Conservation (phyloP, 495 filamentous ascomycete species). For the Tuber calosporum region DNA sequence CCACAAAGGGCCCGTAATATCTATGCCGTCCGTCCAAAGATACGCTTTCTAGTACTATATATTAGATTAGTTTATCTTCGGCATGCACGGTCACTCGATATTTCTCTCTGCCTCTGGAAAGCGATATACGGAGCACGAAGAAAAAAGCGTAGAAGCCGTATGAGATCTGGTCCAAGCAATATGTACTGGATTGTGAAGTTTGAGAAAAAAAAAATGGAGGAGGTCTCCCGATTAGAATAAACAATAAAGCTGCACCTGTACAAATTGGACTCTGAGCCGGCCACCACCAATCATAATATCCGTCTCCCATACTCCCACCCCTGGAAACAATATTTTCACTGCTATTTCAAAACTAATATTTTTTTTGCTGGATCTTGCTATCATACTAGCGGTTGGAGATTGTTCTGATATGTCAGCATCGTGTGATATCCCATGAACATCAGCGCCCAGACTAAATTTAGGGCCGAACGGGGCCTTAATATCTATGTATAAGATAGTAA, state of each 20-base stretch:
- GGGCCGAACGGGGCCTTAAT: too few species aligned
- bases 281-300: not conserved
- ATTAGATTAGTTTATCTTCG: not conserved
- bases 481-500: not conserved
- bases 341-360: not conserved
- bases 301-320: not conserved
- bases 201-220: not conserved
- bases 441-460: not conserved
- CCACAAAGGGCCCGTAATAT: not conserved
- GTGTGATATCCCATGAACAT: not conserved
- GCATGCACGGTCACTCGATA: not conserved
- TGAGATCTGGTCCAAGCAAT: not conserved
- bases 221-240: not conserved
- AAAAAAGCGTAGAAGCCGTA: not conserved
- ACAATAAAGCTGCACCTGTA: not conserved
- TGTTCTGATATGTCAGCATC: not conserved
- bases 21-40: too few species aligned
- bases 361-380: not conserved
- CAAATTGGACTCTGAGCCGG: not conserved
- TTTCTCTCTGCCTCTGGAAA: not conserved
- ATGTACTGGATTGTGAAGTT: not conserved
- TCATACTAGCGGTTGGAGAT: not conserved
- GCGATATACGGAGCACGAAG: not conserved
- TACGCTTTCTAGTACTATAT: not conserved
- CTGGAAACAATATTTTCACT: not conserved